Evolutionary conservation across 2,329 filamentous ascomycete species (phyloP), one percentile per base, ranked within the genome.

Genomic region (Talaromyces rugulosus): DNA sequence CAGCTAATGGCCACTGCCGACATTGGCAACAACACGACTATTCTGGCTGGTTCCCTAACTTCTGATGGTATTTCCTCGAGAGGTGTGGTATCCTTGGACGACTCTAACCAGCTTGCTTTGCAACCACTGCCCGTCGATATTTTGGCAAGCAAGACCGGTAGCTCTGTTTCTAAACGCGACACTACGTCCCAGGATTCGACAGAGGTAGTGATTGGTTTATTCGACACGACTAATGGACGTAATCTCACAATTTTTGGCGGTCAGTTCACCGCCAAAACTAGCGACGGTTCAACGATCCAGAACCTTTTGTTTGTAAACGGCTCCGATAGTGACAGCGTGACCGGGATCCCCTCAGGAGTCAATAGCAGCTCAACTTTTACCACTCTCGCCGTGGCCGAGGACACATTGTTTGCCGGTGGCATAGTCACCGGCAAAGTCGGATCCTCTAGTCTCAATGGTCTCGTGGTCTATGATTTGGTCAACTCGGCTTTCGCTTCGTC

Each of bases 181-280:
- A 71, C 70, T 34, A 72, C 71, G 31, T 72, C 71, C 18, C 74
- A 80, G 51, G 81, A 81, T 65, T 76, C 84, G 8, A 83, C 83
- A 2, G 92, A 91, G 33, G 87, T 96, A n/a, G 82, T 89, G 27
- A 86, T 90, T 7, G 95, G 92, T 33, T 78, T 87, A 2, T 96
- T 96, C 71, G 92, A 96, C 74, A 85, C 83, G 44, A 81, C 83
- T 16, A 85, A 86, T 65, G 81, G 80, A 62, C 84, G 86, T 65
- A 97, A 97, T 74, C 82, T 96, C 61, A 98, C 95, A 0, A 85
- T 98, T 44, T 82, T 98, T 31, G 95, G 88, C 56, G 95, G 95
- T 1, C 91, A 92, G 69, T 99, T 99, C 73, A 85, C 85, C 7
- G 88, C 91, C 0, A 85, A 81, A 33, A 85, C 85, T 14, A 83